These are phyloP conservation scores for Penicillium paradoxum DNA, from an alignment of 495 filamentous ascomycete species.

Conservation along the genomic window DNA sequence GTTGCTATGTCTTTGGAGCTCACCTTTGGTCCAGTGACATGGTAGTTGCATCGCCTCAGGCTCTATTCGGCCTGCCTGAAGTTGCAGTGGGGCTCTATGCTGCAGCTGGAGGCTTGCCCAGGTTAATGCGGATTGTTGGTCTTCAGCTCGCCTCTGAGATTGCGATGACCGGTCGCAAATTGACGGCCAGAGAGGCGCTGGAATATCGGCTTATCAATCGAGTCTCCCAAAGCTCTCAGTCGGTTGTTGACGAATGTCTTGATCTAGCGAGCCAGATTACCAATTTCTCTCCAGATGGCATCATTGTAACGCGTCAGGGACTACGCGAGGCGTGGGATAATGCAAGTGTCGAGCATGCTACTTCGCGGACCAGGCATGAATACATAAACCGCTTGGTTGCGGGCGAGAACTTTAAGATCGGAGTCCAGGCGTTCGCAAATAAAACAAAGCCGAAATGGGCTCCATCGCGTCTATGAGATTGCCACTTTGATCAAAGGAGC, in stretches of 20 bases:
- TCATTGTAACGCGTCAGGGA: conserved; percentile 61
- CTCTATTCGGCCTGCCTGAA: conserved; percentile 60
- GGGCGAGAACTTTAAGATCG: conserved; percentile 72
- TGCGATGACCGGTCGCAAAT: conserved; percentile 54
- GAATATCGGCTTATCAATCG: conserved; percentile 60
- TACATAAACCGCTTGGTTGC: conserved; percentile 50
- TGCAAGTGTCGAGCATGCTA: conserved; percentile 55
- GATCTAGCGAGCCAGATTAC: conserved; percentile 21
- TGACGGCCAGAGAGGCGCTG: conserved; percentile 52
- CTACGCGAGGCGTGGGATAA: conserved; percentile 62
- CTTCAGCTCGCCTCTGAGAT: conserved; percentile 62
- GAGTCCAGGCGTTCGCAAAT: conserved; percentile 68
- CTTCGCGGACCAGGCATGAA: conserved; percentile 47
- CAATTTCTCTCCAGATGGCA: conserved; percentile 59
- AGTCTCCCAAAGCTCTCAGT: conserved; percentile 48
- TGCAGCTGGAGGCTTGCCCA: conserved; percentile 60
- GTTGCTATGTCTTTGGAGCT: neutral
- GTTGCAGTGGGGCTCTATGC: conserved; percentile 61
- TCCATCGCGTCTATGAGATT: conserved; percentile 5
- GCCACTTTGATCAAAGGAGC: neutral
- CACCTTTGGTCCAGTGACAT: conserved; percentile 43
- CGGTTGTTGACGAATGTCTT: conserved; percentile 32
- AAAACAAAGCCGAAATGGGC: conserved; percentile 65
- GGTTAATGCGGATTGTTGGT: conserved; percentile 57
- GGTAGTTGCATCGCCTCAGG: conserved; percentile 50